Evolutionary conservation across 805 yeast genomes (phyloP).

Genomic region (Hanseniaspora pseudoguilliermondii): DNA sequence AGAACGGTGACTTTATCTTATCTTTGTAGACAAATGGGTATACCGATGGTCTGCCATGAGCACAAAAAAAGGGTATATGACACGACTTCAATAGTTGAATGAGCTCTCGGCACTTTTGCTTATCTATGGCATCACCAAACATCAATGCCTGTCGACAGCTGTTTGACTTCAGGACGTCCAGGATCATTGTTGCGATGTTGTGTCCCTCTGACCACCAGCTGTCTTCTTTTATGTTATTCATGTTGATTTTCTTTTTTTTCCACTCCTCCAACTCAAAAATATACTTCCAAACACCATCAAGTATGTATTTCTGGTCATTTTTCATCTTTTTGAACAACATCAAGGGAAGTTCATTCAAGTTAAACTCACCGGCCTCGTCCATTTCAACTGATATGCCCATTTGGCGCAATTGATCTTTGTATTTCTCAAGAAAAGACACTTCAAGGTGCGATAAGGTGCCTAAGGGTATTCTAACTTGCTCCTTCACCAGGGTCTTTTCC

Average conservation of each 20-base stretch:
- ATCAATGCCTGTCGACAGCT: slow-evolving; percentile 61
- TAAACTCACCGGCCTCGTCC: slow-evolving; percentile 14
- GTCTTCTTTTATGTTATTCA: not conserved
- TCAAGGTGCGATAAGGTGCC: slow-evolving; percentile 25
- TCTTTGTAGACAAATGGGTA: slow-evolving; percentile 33
- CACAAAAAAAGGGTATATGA: slow-evolving; percentile 60
- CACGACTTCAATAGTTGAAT: slow-evolving; percentile 37
- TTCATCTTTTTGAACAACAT: slow-evolving; percentile 28
- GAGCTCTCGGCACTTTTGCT: slow-evolving; percentile 34
- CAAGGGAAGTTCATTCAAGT: slow-evolving; percentile 35
- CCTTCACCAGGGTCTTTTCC: not conserved
- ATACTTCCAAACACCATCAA: slow-evolving; percentile 33
- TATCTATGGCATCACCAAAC: slow-evolving; percentile 49
- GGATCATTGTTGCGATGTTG: slow-evolving; percentile 39
- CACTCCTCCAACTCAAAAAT: slow-evolving; percentile 31
- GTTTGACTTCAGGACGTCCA: slow-evolving; percentile 41
- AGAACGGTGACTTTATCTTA: not conserved
- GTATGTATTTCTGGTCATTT: slow-evolving; percentile 25
- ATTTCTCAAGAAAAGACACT: slow-evolving; percentile 23
- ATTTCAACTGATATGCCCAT: slow-evolving; percentile 34
- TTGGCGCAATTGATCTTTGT: slow-evolving; percentile 24
- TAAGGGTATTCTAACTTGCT: not conserved
- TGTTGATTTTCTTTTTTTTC: slow-evolving; percentile 15
- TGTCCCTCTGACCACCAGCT: slow-evolving; percentile 31
- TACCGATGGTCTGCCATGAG: slow-evolving; percentile 72